These are phyloP conservation scores for Stephanodiscus minutulus DNA, from an alignment of 108 stramenopile genomes.

Conservation along the genomic window DNA sequence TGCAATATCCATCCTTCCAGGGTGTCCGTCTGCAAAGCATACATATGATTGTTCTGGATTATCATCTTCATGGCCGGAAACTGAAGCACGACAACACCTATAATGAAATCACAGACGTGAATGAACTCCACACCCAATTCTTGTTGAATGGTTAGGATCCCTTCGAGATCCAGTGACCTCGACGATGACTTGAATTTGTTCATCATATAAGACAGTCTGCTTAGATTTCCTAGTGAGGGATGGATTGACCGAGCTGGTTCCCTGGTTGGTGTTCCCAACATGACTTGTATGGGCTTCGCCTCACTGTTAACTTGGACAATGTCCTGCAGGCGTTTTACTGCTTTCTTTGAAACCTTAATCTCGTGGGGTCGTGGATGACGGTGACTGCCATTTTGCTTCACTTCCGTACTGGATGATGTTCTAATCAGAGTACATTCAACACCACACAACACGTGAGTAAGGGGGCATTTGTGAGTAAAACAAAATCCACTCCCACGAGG, in stretches of 20 bases:
- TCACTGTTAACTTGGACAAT: not conserved
- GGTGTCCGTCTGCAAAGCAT: not conserved
- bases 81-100: not conserved
- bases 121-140: not conserved
- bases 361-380: conserved; percentile 9
- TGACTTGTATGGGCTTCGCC: not conserved
- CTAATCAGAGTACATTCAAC: not conserved
- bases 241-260: not conserved
- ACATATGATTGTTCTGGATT: not conserved
- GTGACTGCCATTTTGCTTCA: conserved; percentile 8
- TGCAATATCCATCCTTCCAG: not conserved
- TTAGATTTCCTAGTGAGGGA: not conserved
- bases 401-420: too few species aligned
- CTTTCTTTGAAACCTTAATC: not conserved
- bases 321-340: not conserved
- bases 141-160: not conserved
- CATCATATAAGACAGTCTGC: not conserved
- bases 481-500: conserved; percentile 1
- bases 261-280: not conserved
- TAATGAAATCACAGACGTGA: not conserved
- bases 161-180: not conserved
- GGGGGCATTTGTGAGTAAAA: not conserved
- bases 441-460: conserved; percentile 2
- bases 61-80: not conserved
- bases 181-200: not conserved